Evolutionary conservation across 2,329 filamentous ascomycete species (phyloP), one percentile per base, ranked within the genome.

Genomic region (Fusarium xylarioides): DNA sequence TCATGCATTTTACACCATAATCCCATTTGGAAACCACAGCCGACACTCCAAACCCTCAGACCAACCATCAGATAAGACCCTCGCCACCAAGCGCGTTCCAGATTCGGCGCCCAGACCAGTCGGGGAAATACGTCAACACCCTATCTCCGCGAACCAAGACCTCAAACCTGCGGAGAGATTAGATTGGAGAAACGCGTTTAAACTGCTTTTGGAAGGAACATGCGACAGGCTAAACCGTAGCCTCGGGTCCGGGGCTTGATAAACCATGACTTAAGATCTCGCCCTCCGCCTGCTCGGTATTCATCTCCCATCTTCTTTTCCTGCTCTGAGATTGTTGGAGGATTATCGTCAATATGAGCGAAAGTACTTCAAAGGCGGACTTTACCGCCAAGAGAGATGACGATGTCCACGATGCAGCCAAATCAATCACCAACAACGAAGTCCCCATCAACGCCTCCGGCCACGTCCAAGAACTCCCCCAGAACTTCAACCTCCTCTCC

Each of bases 401-500:
- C 12, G 62, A 67, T n/a, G 7, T 53, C 11, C 58, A 61, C 28
- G 46, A 55, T 11, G 32, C 70, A 4, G 37, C 35, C 6, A 32
- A 63, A 42, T 66, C 68, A 28, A 44, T 67, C 15, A 54, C 43
- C 37, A 63, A 65, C 5, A 57, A 52, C 4, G 32, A 63, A n/a
- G 40, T 38, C 7, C 56, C 54, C 32, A 70, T 83, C 74, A 84
- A 83, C 71, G 82, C 83, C 7, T 82, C 83, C 4, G 83, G 83
- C 0, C 83, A 85, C 62, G 79, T 82, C 40, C 83, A 85, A 54
- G 80, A 82, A 58, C 79, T 85, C 6, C 75, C 77, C 23, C 80
- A 82, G 11, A 80, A 81, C 49, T 85, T 84, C 78, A 82, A 74
- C 59, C 78, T 85, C 5, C 75, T 85, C 32, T 83, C 82, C 28